Base-by-base conservation (phyloP, 2,329 filamentous ascomycete species). In the Dothidotthia symphoricarpi region DNA sequence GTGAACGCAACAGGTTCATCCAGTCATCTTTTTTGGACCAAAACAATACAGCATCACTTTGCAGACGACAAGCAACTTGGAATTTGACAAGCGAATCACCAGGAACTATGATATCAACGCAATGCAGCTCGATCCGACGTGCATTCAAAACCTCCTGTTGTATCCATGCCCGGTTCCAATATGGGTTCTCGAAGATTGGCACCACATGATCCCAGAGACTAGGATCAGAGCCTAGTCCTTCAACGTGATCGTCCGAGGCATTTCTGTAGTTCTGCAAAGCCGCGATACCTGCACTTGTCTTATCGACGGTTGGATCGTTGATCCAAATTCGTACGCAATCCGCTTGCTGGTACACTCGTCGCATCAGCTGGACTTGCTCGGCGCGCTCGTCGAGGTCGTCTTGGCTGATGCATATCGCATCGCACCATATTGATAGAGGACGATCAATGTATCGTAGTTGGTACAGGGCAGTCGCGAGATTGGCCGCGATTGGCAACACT, bases 331-430 rank as follows among this genome's bases (percentile, higher is more conserved):
- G 27, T 6, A 45, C 43, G 6, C 7, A 25, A 5, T 17, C n/a
- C 6, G 43, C 43, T 4, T 14, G 15, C n/a, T 25, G 16, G 15
- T 39, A 45, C n/a, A 45, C 26, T 3, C 17, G 27, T 4, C 28
- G 17, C 43, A 45, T 45, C 6, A 46, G 11, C 7, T 27, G 24
- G 14, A 46, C 30, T 19, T 46, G 43, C 6, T 26, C 3, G 3
- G 28, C 28, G n/a, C 39, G 34, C 16, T 46, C 43, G 6, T 3
- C 3, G 2, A 16, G 3, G 19, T 39, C 32, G 2, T 30, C 6
- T 25, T 46, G 43, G 24, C 39, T 39, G 32, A 46, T 42, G 13
- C 34, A 42, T 7, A 42, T 38, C 16, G 39, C 39, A 26, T 37
- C 30, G 5, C 34, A 24, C 39, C 40, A 43, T 16, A 39, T 36